Base-by-base conservation (phyloP, 352 stramenopile genomes). In the Aphanomyces cochlioides region DNA sequence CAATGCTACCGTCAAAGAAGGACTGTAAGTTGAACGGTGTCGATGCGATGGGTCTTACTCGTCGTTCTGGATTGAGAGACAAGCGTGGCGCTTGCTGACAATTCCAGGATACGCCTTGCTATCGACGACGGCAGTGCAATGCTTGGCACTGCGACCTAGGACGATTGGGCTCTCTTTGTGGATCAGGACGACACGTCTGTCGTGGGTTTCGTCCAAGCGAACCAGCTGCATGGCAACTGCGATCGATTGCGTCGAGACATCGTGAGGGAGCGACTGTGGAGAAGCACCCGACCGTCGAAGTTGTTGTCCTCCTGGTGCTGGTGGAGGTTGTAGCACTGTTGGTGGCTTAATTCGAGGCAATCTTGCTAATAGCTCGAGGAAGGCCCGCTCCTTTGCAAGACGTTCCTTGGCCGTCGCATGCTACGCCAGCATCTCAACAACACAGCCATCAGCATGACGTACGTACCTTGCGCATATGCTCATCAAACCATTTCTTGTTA, bases 401-500 rank as follows among this genome's bases (percentile, higher is more conserved):
- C 64, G 48, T 37, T 60, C 38, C 54, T 70, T 70, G 38, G 64
- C 47, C n/a, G 41, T 67, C 4, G 41, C 28, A 28, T 67, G 59
- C 59, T 67, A 41, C 39, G n/a, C 28, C 28, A 28, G 1, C 28
- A 28, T 28, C 28, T 28, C 28, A 28, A 28, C 28, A 28, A 28
- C 28, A 28, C 28, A 28, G 28, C 28, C 28, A 28, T 28, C 28
- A 28, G 28, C 28, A 28, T 28, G 28, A 28, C 28, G 28, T 28
- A 28, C 28, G 28, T 45, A 70, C 64, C 54, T 70, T 60, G 10
- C 61, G 17, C 37, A 70, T 54, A 28, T 70, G 64, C 15, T 17
- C 7, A 40, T 48, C 47, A 40, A 47, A 70, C 64, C 64, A 70
- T 28, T 70, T 70, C 21, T 50, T 47, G 43, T 70, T 63, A 28